Base-by-base conservation (phyloP, 495 filamentous ascomycete species). In the Saxispiralis lemnorum region DNA sequence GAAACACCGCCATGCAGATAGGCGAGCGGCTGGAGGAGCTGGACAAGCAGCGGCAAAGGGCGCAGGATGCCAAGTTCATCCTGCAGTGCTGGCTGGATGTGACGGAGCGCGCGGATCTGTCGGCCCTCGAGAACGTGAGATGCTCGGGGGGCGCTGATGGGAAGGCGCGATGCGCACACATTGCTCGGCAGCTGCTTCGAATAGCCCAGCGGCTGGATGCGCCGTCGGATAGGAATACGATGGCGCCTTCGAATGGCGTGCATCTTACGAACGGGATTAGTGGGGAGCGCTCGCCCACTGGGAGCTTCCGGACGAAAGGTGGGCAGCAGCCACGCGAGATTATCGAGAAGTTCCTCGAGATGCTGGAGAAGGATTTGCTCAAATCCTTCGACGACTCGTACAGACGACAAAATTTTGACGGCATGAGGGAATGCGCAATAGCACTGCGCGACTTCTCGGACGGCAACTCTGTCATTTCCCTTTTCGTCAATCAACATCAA, bases 401-500 rank as follows among this genome's bases (percentile, higher is more conserved):
- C 57, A 73, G 86, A 47, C 78, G 79, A 53, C 82, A 87, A 45
- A 92, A 95, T 58, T 92, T 89, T 51, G 84, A 95, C 49, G 82
- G 86, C 45, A 99, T 99, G 92, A 37, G 56, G 38, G 63, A 66
- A 35, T 96, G 92, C 56, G 87, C 92, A 16, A 83, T 80, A 45
- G 89, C 93, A 31, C 68, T 99, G 48, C 70, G 88, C 56, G 89
- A 95, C 65, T 99, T 99, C 69, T 93, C 85, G 62, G 83, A 84
- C 24, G 92, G 92, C 30, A 73, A 81, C 38, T 94, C 84, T 62
- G 89, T 94, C 38, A 87, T 95, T 54, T 86, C 80, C 21, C 68
- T 86, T 37, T 99, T 94, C 56, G 88, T 99, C 51, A 99, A 99
- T 60, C 92, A 99, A 61, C 92, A 96, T 63, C 80, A 93, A 55